Evolutionary conservation across 345 rosid genomes (phyloP), one percentile per base, ranked within the genome.

Genomic region (Abelmoschus esculentus): DNA sequence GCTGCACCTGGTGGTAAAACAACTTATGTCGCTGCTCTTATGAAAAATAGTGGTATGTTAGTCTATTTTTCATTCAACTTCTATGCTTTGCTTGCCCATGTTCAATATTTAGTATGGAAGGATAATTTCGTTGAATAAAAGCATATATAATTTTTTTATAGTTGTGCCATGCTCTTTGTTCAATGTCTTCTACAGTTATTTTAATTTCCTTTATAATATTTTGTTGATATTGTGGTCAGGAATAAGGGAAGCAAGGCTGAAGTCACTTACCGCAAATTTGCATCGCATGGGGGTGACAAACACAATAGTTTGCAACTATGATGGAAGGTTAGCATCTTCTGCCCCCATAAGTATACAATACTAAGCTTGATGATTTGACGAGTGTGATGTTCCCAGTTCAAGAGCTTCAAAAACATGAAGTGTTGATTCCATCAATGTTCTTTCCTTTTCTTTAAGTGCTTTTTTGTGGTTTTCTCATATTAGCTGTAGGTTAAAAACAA

Each of bases 1-100:
- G 98, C 97, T 67, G 96, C 98, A 38, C 98, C 98, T 62, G 97
- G 98, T 57, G 96, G 93, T 68, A 90, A 90, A 80, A 90, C 96
- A 44, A 88, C 96, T 7, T 86, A 88, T 56, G 38, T 88, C 63
- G 90, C 96, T 14, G 93, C 93, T 50, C 86, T 90, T 38, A 90
- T 90, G 96, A 90, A 88, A 77, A 90, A 90, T 70, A 86, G 84
- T 26, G 97, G 98, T 91, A 85, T 54, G 90, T 54, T 34, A 47
- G 14, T 46, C 62, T 67, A 31, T 72, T 40, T 59, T 68, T 61
- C 46, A 73, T 61, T 26, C 31, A 70, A 60, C 64, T 3, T 32
- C 15, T 14, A 26, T 7, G n/a, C n/a, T 61, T 61, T 61, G 44
- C 65, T 34, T 61, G n/a, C 17, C 46, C 65, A n/a, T n/a, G 6